Evolutionary conservation across 2,329 filamentous ascomycete genomes (phyloP).

Genomic region (Ophiostoma sp.): DNA sequence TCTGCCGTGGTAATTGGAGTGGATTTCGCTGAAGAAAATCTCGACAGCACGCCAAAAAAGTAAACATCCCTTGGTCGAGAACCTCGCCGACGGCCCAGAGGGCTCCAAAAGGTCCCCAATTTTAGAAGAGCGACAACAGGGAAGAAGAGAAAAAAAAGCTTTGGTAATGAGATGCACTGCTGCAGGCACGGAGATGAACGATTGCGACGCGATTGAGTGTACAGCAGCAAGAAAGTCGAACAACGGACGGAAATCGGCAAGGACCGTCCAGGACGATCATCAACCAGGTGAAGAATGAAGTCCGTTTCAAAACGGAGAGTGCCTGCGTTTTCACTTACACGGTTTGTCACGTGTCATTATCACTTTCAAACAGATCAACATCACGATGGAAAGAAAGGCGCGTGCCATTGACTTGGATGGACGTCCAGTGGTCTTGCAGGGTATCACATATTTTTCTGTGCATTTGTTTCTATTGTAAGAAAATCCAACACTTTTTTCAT

Average conservation of each 20-base stretch:
- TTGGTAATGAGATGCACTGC: not conserved
- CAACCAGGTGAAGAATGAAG: not conserved
- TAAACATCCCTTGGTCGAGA: not conserved
- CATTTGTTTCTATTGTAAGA: no score
- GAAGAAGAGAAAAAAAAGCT: not conserved
- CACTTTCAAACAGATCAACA: not conserved
- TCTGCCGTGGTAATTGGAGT: not conserved
- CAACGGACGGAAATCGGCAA: not conserved
- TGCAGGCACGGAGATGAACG: constrained; percentile 4
- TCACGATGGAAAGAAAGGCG: not conserved
- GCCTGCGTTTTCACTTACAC: not conserved
- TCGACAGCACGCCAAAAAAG: not conserved
- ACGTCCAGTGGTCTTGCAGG: no score
- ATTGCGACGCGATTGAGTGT: not conserved
- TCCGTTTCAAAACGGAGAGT: not conserved
- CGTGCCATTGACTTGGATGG: no score
- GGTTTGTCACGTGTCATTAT: not conserved
- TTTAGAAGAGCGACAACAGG: not conserved
- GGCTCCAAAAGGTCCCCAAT: not conserved
- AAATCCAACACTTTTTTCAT: no score
- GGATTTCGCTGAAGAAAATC: not conserved
- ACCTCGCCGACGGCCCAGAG: not conserved
- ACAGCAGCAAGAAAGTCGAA: not conserved
- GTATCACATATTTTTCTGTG: no score
- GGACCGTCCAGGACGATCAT: not conserved